Evolutionary conservation across 352 stramenopile genomes (phyloP), one percentile per base, ranked within the genome.

Genomic region (Phytophthora meadii): DNA sequence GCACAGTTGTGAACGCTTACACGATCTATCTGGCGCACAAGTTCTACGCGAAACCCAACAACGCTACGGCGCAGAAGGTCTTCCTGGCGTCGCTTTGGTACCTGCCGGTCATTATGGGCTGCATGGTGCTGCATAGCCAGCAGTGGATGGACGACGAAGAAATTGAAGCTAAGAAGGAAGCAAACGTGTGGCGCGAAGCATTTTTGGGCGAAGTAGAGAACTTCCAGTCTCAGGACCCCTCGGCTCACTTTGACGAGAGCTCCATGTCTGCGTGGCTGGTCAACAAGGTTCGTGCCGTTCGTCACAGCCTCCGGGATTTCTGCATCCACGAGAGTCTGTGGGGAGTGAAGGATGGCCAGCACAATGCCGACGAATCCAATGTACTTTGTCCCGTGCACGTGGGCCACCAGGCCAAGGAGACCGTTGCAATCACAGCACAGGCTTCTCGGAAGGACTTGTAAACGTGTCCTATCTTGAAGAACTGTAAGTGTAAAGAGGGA

Each of bases 61-160:
- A 99, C 66, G 88, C 81, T 15, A 98, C 97, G 64, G 97, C 98
- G 27, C 87, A 98, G 37, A 98, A 97, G 62, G 96, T 99, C 2
- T 99, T 99, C 72, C 70, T 98, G 61, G 93, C 85, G 28, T 99
- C 95, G 54, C 78, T 99, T 40, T 99, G 96, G 97, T 99, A 99
- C 78, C 76, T 99, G 40, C 98, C 98, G 10, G 89, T 98, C 52
- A 82, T 99, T 56, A 95, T 99, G 77, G 91, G 93, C 41, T 87
- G 98, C 56, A 99, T 99, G 84, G 90, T 99, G 44, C 84, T 99
- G 34, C 97, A 99, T 83, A 98, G 89, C 61, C 92, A 97, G 71
- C 82, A 92, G 54, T 97, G 91, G 91, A 70, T 89, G 61, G 77
- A 88, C 36, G 81, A 93, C 1, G 82, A 93, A 11, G 86, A 93